phyloP scores from a whole-genome alignment of 192 early-diverging fungal species.

The Radiomyces spectabilis region DNA sequence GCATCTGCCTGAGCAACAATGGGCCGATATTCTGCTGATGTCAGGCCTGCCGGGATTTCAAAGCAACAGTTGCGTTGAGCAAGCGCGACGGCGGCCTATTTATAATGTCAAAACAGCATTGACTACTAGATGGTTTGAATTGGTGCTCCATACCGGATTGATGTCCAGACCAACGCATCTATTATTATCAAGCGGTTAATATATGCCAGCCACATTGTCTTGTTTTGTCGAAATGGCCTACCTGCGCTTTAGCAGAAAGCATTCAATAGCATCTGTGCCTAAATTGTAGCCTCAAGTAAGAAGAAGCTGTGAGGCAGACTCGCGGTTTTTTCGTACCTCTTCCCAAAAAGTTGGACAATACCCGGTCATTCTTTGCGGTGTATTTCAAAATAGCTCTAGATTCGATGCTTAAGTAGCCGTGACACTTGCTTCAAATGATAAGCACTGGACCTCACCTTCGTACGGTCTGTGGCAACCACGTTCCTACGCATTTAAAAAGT shows the following conservation, averaged over 20 bases:
- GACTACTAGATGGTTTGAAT: background rate
- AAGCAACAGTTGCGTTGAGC: slow-evolving; percentile 86
- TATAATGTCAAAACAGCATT: background rate
- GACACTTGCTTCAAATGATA: no score
- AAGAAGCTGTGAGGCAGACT: background rate
- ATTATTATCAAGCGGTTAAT: no score
- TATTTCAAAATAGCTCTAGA: slow-evolving; percentile 66
- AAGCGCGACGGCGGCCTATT: slow-evolving; percentile 67
- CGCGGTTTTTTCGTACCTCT: slow-evolving; percentile 40
- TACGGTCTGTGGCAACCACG: slow-evolving; percentile 90
- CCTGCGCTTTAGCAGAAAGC: slow-evolving; percentile 71
- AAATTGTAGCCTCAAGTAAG: background rate
- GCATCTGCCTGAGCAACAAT: slow-evolving; percentile 81
- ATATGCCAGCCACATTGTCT: no score
- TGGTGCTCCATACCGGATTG: slow-evolving; percentile 52
- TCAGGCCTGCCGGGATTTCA: slow-evolving; percentile 54
- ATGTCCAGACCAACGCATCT: slow-evolving; percentile 81
- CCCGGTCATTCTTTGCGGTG: slow-evolving; percentile 65
- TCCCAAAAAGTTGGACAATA: slow-evolving; percentile 90
- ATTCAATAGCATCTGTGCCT: slow-evolving; percentile 87
- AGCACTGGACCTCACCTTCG: slow-evolving; percentile 33
- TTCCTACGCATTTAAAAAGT: slow-evolving; percentile 24
- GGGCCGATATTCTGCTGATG: slow-evolving; percentile 73
- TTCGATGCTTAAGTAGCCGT: no score
- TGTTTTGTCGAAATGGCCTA: no score